Conservation (phyloP, 2,329 filamentous ascomycete species). For the Lasiodiplodia sp. region DNA sequence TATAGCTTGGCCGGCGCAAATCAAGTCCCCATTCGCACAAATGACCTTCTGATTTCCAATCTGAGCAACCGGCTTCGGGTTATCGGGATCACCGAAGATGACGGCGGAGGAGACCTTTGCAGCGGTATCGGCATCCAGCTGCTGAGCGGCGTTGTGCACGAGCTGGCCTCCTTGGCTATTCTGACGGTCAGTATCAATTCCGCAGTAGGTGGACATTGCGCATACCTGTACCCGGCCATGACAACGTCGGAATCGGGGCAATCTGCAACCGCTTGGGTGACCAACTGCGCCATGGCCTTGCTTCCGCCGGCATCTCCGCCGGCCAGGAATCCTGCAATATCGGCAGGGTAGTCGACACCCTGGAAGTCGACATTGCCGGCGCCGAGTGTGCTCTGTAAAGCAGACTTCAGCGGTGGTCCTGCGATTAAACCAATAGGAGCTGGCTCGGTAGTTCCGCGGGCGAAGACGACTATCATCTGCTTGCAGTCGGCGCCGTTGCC, state of each 20-base stretch:
- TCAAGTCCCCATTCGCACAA: conserved; percentile 45
- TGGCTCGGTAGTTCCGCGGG: conserved; percentile 61
- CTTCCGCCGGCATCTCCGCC: conserved; percentile 53
- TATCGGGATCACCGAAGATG: conserved; percentile 45
- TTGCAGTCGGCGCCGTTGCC: conserved; percentile 6
- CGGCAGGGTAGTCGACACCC: conserved; percentile 62
- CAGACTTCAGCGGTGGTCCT: conserved; percentile 60
- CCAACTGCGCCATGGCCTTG: conserved; percentile 53
- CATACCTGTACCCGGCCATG: conserved; percentile 56
- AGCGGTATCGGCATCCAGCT: conserved; percentile 3
- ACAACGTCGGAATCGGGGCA: conserved; percentile 58
- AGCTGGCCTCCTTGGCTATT: conserved; percentile 49
- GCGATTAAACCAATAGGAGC: conserved; percentile 60
- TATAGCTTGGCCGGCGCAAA: conserved; percentile 41
- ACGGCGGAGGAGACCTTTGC: conserved; percentile 10
- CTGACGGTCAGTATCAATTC: neutral
- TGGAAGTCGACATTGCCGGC: conserved; percentile 57
- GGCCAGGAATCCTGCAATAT: conserved; percentile 52
- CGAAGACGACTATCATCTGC: conserved; percentile 61
- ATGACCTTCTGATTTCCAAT: conserved; percentile 44
- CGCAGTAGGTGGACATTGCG: too few species aligned
- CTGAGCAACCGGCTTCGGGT: conserved; percentile 43
- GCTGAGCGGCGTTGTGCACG: conserved; percentile 53
- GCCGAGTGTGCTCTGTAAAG: conserved; percentile 52
- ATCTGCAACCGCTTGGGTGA: conserved; percentile 48